A percentile compares a stretch with the other conserved stretches of the same genome.
phyloP scores from a whole-genome alignment of 495 filamentous ascomycete genomes.

The Penicillium canescens region DNA sequence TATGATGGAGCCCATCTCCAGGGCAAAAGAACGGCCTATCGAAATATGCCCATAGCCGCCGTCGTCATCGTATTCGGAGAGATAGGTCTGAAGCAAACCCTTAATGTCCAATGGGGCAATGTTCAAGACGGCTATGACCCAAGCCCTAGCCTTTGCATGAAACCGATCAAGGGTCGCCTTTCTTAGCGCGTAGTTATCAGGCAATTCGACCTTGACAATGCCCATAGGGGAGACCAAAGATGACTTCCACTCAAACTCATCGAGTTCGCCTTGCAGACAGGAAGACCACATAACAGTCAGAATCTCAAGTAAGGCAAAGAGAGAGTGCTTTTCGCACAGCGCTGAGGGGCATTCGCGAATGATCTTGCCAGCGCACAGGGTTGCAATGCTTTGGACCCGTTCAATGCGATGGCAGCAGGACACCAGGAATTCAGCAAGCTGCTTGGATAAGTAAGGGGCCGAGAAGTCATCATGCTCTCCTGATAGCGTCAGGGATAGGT shows the following conservation, averaged over 20 bases:
- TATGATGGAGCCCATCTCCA: conserved; percentile 87
- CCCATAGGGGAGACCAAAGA: conserved; percentile 73
- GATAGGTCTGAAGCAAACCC: conserved; percentile 88
- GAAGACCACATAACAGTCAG: conserved; percentile 92
- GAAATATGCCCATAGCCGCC: conserved; percentile 85
- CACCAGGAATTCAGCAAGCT: conserved; percentile 80
- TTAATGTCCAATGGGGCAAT: conserved; percentile 94
- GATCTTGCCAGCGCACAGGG: conserved; percentile 78
- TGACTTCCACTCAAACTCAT: conserved; percentile 86
- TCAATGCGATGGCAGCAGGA: conserved; percentile 91
- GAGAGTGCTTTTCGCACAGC: conserved; percentile 81
- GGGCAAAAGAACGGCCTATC: conserved; percentile 89
- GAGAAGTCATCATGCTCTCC: conserved; percentile 74
- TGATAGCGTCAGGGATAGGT: conserved; percentile 68
- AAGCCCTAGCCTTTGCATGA: conserved; percentile 71
- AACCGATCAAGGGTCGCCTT: conserved; percentile 76
- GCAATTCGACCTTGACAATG: conserved; percentile 79
- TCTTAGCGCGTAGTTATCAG: conserved; percentile 82
- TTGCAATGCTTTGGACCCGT: conserved; percentile 82
- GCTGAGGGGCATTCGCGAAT: conserved; percentile 82
- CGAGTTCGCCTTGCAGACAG: conserved; percentile 89
- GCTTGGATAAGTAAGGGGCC: conserved; percentile 80
- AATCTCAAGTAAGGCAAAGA: conserved; percentile 90
- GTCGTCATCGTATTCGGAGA: conserved; percentile 90
- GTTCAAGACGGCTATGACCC: conserved; percentile 78